phyloP scores from a whole-genome alignment of 495 filamentous ascomycete species.

The Neurospora cerealis region DNA sequence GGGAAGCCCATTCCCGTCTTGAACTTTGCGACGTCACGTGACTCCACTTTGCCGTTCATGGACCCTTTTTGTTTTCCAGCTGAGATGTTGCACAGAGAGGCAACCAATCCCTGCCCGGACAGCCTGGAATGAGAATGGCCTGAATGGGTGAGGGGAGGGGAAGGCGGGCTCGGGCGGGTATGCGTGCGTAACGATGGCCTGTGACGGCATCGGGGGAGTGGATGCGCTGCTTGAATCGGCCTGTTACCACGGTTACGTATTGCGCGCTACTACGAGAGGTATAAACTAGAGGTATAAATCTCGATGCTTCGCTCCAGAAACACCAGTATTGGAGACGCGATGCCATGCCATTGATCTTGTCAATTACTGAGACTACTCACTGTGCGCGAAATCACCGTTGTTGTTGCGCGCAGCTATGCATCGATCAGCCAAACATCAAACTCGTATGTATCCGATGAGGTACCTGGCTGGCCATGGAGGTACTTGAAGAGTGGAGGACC shows the following conservation, averaged over 20 bases:
- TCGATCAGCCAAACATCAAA: not conserved
- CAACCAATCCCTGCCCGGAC: not conserved
- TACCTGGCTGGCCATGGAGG: not conserved
- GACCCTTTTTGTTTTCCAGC: not conserved
- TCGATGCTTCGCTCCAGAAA: not conserved
- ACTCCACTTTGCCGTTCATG: not conserved
- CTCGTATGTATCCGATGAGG: not conserved
- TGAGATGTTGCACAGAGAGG: not conserved
- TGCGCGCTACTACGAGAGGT: not conserved
- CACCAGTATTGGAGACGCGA: not conserved
- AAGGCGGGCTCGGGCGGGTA: not conserved
- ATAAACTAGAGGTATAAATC: not conserved
- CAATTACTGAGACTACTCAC: not conserved
- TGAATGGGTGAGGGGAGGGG: not conserved
- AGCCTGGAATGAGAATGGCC: not conserved
- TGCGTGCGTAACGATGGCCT: not conserved
- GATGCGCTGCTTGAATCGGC: not conserved
- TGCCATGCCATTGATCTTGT: not conserved
- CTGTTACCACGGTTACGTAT: not conserved
- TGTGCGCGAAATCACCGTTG: not conserved
- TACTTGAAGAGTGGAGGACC: not conserved
- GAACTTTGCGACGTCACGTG: not conserved
- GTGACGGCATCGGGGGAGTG: not conserved
- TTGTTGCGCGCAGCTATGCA: not conserved
- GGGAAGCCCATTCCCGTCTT: not conserved